These are phyloP conservation scores for Mycena citricolor DNA, from an alignment of 1,284 basidiomycete genomes.

Conservation along the genomic window DNA sequence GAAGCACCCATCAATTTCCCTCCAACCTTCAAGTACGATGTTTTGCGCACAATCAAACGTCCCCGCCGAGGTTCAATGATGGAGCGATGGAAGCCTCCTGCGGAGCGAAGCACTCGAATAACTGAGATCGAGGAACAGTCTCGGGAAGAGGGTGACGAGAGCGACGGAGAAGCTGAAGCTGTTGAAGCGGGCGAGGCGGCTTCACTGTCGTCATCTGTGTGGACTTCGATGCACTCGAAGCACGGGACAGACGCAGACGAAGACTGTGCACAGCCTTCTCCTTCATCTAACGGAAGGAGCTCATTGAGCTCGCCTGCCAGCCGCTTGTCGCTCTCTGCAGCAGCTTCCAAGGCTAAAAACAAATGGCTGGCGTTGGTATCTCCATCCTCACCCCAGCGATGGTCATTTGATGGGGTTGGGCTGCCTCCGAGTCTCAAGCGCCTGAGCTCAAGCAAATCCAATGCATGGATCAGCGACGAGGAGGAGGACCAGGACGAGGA, in stretches of 20 bases:
- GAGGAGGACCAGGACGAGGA: constrained; percentile 43
- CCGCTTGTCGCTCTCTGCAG: constrained; percentile 42
- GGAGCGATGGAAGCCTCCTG: constrained; percentile 35
- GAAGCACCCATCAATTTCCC: constrained; percentile 75
- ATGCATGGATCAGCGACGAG: constrained; percentile 33
- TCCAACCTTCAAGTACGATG: constrained; percentile 86
- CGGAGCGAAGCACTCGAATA: constrained; percentile 31
- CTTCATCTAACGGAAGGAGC: constrained; percentile 30
- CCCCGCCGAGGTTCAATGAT: constrained; percentile 36
- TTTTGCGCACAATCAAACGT: constrained; percentile 54
- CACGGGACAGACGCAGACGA: constrained; percentile 43
- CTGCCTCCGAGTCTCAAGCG: constrained; percentile 42
- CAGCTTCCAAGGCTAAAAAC: constrained; percentile 58
- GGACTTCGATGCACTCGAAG: constrained; percentile 49
- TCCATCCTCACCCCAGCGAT: constrained; percentile 33
- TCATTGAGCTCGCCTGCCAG: constrained; percentile 31
- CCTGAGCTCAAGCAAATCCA: constrained; percentile 38
- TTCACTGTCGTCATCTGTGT: constrained; percentile 53
- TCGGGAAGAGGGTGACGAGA: constrained; percentile 33
- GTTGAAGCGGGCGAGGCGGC: constrained; percentile 45
- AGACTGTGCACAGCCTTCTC: constrained; percentile 37
- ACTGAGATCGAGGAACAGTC: constrained; percentile 40
- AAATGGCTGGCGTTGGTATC: constrained; percentile 57
- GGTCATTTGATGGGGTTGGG: constrained; percentile 27
- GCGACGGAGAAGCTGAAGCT: constrained; percentile 41